Base-by-base conservation (phyloP, 2,329 filamentous ascomycete species). In the Exophiala dermatitidis region DNA sequence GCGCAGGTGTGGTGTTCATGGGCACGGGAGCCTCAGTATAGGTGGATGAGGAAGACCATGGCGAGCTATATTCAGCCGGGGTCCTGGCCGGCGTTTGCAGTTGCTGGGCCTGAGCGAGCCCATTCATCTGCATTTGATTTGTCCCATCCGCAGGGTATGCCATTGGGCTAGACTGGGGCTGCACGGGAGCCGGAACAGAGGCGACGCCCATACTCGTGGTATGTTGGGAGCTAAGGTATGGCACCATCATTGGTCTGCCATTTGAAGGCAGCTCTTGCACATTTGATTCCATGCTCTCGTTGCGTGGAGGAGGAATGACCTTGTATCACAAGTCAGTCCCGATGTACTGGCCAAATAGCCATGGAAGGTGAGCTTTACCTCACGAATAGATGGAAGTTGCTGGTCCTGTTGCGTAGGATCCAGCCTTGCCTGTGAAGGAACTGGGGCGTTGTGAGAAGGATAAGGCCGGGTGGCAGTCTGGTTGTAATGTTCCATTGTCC, bases 341-440 rank as follows among this genome's bases (percentile, higher is more conserved):
- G 37, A 33, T 34, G 10, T 28, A 32, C 45, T 47, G 12, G 46
- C 12, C 30, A 38, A n/a, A 41, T 10, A n/a, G 5, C 26, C 19
- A 19, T 2, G n/a, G n/a, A 31, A 48, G 19, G 10, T 4, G 4
- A 19, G 31, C 30, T 42, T 43, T 52, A 59, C 56, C 29, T 59
- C 56, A 46, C 56, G 46, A 44, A 59, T 53, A 48, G 56, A 59
- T 38, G 56, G 56, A 8, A 59, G 50, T 33, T 56, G 53, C 12
- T 55, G 56, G 43, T 59, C 53, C 37, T 44, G 46, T 31, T 55
- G 48, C 19, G 53, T 48, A 19, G 32, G 28, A 19, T 45, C 42
- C 29, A 45, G 42, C 42, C 42, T 31, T 12, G 42, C 32, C 42
- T 45, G 42, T 2, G 42, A 45, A 6, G 47, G 36, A 5, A 54